Evolutionary conservation across 768 basidiomycete genomes (phyloP).

Genomic region (Chalciporus sphaerocephalus): DNA sequence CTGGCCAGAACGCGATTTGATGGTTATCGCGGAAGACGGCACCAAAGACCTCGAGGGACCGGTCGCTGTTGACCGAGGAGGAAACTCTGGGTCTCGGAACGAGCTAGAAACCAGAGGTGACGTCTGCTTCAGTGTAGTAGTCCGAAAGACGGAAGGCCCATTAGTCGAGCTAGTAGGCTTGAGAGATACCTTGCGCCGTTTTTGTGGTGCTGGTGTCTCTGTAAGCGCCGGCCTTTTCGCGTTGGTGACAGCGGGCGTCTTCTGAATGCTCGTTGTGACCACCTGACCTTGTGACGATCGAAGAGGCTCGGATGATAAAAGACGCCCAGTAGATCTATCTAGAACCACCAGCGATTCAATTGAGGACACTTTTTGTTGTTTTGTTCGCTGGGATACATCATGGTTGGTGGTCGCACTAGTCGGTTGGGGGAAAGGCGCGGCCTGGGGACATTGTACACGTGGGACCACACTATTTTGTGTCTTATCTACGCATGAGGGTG

Average conservation of each 20-base stretch:
- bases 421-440: no score
- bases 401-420: no score
- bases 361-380: neutral
- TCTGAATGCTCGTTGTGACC: neutral
- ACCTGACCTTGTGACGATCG: neutral
- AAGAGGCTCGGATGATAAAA: neutral
- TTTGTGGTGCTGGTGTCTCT: constrained; percentile 10
- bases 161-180: neutral
- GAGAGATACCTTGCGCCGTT: constrained; percentile 12
- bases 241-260: neutral
- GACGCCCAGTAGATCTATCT: neutral
- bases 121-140: neutral
- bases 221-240: constrained; percentile 22
- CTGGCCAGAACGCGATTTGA: neutral
- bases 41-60: neutral
- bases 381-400: neutral
- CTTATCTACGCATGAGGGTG: neutral
- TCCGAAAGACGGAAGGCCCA: neutral
- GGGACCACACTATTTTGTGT: neutral
- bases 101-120: neutral
- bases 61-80: neutral
- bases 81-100: constrained; percentile 8
- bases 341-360: neutral
- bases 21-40: neutral
- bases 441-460: no score